These are phyloP conservation scores for Nasturtium officinale DNA, from an alignment of 345 rosid species.

Conservation along the genomic window DNA sequence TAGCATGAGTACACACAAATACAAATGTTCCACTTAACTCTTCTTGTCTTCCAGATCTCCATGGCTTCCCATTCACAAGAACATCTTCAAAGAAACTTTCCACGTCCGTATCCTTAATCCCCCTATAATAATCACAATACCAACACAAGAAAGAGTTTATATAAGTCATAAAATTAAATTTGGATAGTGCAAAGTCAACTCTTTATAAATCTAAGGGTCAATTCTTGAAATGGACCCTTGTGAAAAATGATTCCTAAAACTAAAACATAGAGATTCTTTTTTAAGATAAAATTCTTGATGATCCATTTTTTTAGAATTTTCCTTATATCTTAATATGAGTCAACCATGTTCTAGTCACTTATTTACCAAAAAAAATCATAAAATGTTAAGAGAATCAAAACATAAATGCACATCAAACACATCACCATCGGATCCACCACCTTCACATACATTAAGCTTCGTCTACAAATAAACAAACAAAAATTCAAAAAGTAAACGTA, in stretches of 20 bases:
- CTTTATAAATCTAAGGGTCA: too few relatives aligned
- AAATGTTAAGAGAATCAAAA: neutral
- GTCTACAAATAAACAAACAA: conserved; percentile 46
- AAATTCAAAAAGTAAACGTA: neutral
- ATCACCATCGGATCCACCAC: conserved; percentile 71
- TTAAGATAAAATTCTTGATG: too few relatives aligned
- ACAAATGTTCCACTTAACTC: conserved; percentile 60
- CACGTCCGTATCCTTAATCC: conserved; percentile 63
- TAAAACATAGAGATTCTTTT: too few relatives aligned
- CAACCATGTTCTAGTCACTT: conserved; percentile 7
- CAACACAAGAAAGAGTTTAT: neutral
- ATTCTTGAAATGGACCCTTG: too few relatives aligned
- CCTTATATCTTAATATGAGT: neutral
- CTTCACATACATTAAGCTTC: conserved; percentile 67
- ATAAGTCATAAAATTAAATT: neutral
- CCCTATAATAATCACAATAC: conserved; percentile 44
- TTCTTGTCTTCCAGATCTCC: conserved; percentile 62
- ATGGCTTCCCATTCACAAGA: conserved; percentile 74
- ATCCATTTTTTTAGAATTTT: too few relatives aligned
- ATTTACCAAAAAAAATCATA: neutral
- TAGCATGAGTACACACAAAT: conserved; percentile 87
- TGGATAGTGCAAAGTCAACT: neutral
- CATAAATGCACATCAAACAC: conserved; percentile 56
- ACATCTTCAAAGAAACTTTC: conserved; percentile 80
- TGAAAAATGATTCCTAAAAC: too few relatives aligned